A percentile compares a stretch with the other conserved stretches of the same genome.
These are phyloP conservation scores for Daldinia concentrica DNA, from an alignment of 495 filamentous ascomycete genomes.

Conservation along the genomic window DNA sequence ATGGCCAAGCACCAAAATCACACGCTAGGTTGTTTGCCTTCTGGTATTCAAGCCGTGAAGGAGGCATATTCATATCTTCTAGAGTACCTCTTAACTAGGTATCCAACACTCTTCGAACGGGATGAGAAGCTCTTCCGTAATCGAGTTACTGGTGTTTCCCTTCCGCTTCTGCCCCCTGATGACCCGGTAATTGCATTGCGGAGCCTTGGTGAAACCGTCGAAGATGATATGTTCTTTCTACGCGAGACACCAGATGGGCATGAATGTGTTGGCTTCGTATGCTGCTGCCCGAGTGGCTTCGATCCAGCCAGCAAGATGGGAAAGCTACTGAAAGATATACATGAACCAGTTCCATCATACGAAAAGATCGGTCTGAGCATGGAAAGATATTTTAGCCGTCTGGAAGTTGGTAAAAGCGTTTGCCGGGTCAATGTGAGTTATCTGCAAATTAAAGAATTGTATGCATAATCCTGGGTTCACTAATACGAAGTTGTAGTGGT, in stretches of 20 bases:
- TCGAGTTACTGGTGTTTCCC: conserved; percentile 53
- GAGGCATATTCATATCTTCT: conserved; percentile 75
- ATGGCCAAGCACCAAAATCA: conserved; percentile 60
- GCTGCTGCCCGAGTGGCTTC: conserved; percentile 80
- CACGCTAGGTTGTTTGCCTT: conserved; percentile 56
- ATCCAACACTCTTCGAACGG: conserved; percentile 67
- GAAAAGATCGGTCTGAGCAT: conserved; percentile 78
- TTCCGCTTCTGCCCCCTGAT: conserved; percentile 51
- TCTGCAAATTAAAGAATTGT: not conserved
- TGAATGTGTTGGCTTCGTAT: conserved; percentile 70
- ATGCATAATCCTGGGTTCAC: not conserved
- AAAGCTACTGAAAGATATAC: conserved; percentile 70
- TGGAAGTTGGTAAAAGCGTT: conserved; percentile 65
- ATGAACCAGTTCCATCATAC: conserved; percentile 75
- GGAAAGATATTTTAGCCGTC: conserved; percentile 74
- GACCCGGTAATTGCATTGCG: conserved; percentile 52
- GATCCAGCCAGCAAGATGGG: conserved; percentile 71
- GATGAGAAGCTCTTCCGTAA: conserved; percentile 53
- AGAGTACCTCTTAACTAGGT: conserved; percentile 72
- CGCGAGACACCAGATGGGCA: conserved; percentile 67
- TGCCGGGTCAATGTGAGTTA: conserved; percentile 62
- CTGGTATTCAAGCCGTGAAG: conserved; percentile 58
- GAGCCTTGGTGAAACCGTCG: conserved; percentile 67
- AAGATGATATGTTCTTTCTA: conserved; percentile 82
- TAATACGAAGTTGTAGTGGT: conserved; percentile 60